Percentiles rank a stretch among this genome's conserved stretches.
phyloP scores from a whole-genome alignment of 225 moss, liverwort and hornwort genomes.

The Bryoerythrophyllum caledonicum region DNA sequence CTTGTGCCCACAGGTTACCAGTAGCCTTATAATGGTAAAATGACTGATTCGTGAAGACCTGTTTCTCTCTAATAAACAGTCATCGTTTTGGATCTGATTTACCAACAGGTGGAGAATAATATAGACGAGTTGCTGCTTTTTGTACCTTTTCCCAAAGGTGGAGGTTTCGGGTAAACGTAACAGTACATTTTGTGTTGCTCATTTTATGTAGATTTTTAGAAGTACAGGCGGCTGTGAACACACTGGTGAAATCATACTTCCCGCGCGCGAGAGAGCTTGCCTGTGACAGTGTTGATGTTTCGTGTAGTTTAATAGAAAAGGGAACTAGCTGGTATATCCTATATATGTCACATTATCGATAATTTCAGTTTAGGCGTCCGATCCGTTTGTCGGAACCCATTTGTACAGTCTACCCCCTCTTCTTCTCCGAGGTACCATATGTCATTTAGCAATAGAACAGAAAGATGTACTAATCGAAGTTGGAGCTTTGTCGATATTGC shows the following conservation, averaged over 20 bases:
- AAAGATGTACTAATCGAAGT: no score
- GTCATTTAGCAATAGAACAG: background rate
- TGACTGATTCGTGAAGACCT: constrained; percentile 12
- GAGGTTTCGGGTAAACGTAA: constrained; percentile 1
- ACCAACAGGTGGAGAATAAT: background rate
- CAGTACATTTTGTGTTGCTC: background rate
- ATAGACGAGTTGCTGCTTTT: constrained; percentile 2
- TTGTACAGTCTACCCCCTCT: background rate
- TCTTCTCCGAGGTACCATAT: background rate
- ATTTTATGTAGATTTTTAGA: constrained; percentile 15
- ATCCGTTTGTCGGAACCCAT: background rate
- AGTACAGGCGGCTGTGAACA: constrained; percentile 2
- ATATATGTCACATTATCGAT: background rate
- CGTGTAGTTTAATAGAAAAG: background rate
- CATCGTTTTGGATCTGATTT: constrained; percentile 2
- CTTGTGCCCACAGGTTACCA: constrained; percentile 34
- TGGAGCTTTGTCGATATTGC: no score
- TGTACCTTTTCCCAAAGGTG: constrained; percentile 3
- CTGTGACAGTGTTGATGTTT: background rate
- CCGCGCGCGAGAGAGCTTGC: background rate
- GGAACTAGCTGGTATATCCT: background rate
- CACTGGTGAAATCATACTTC: background rate
- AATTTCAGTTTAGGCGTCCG: background rate
- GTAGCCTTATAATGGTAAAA: constrained; percentile 19
- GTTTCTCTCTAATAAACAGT: constrained; percentile 23